phyloP scores from a whole-genome alignment of 176 grass and related monocot genomes.

The Tillandsia leiboldiana region DNA sequence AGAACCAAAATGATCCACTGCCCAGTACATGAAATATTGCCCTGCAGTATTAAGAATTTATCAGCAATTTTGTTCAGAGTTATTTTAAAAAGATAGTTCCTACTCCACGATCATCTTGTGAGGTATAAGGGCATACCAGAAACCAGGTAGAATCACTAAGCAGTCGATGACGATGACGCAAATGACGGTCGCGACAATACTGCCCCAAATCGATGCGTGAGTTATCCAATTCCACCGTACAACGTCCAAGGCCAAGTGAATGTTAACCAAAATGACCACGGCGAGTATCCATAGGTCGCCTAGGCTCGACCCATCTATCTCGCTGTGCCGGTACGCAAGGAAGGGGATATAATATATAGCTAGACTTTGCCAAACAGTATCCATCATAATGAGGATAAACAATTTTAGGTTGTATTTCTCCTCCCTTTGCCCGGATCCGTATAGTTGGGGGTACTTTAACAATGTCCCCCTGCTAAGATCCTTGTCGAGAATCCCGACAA shows the following conservation, averaged over 20 bases:
- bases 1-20: conserved; percentile 70
- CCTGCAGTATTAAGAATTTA: conserved; percentile 42
- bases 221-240: conserved; percentile 87
- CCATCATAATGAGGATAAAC: conserved; percentile 75
- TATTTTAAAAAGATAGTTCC: background rate
- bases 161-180: conserved; percentile 84
- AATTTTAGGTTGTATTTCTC: conserved; percentile 89
- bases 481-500: conserved; percentile 88
- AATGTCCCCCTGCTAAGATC: conserved; percentile 76
- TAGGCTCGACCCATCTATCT: conserved; percentile 53
- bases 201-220: conserved; percentile 78
- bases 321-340: conserved; percentile 70
- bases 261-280: conserved; percentile 89
- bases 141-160: conserved; percentile 57
- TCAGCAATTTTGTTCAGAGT: conserved; percentile 19
- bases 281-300: conserved; percentile 78
- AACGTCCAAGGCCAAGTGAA: conserved; percentile 85
- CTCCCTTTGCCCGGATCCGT: conserved; percentile 65
- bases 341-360: conserved; percentile 82
- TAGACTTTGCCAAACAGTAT: conserved; percentile 78
- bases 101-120: background rate
- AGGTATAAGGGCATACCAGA: conserved; percentile 40
- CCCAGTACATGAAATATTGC: conserved; percentile 71
- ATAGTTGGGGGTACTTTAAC: conserved; percentile 78
- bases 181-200: conserved; percentile 74